Base-by-base conservation (phyloP, 495 filamentous ascomycete species). In the Poronia punctata region DNA sequence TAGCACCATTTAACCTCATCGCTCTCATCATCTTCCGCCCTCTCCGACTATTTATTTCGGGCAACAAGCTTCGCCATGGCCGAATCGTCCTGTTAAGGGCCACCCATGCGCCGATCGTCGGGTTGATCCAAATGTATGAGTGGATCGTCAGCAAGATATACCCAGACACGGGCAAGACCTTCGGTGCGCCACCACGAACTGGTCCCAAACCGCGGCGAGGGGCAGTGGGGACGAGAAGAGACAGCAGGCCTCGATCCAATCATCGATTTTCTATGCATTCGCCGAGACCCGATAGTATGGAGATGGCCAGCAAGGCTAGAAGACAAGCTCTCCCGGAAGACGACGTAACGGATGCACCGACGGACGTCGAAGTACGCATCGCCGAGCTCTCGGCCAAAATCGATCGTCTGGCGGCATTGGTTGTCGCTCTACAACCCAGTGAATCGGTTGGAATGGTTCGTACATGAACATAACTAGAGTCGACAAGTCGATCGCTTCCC, bases 1-100 rank as follows among this genome's bases (percentile, higher is more conserved):
- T 2, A 59, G 55, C 59, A 27, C 68, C 65, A 30, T 60, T 73
- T 82, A 95, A 96, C 60, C 71, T 97, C 12, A 73, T 96, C 28
- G 83, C 89, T 1, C 74, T 95, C 32, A 65, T 86, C 29, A 74
- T 88, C 45, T 81, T 95, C 50, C 83, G 90, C 25, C 90, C 90
- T 1, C 66, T 95, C 43, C 76, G 89, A 45, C 65, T 95, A 17
- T 74, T 89, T 45, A 51, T 95, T 15, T 75, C 85, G 8, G 79
- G 81, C 45, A 49, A 60, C 38, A 72, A 75, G 30, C 71, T 94
- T 27, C 82, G 88, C 25, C 68, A 68, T 20, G 75, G 76, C 21
- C 82, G 88, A 37, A 95, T 95, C 50, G 52, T 85, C 30, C 68
- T 94, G 15, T 75, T 95, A 23, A 86, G 87, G 42, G 61, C 65